Base-by-base conservation (phyloP, 352 stramenopile species). In the Globisporangium nagaii region DNA sequence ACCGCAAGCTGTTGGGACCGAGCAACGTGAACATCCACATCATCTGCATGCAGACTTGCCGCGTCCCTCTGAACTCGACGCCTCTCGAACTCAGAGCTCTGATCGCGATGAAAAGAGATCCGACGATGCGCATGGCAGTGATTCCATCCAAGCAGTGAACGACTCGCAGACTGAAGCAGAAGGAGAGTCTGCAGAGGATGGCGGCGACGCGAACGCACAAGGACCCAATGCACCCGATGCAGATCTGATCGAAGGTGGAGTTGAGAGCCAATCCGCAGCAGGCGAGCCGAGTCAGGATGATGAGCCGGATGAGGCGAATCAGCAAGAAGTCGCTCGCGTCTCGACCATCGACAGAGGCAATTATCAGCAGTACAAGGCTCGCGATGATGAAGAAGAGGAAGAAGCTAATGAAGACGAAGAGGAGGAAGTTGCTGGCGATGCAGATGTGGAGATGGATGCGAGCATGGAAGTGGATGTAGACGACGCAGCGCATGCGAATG, bases 281-380 rank as follows among this genome's bases (percentile, higher is more conserved):
- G 15, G 8, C 10, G 9, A 37, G 50, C 41, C 44, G 53, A 53
- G 54, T 17, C 42, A 28, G 15, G 31, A 58, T 11, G 32, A 62
- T 1, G 53, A 63, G 4, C 27, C 68, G 22, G 37, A 62, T 2
- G 57, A 60, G 5, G n/a, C 53, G 40, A 47, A 50, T 11, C 36
- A 67, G 15, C 37, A 70, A 8, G 52, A 44, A n/a, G 28, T 39
- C 12, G 35, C 43, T 22, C 25, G 62, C 53, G 40, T 19, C 11
- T 80, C 71, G 30, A 86, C 77, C 9, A 72, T 88, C 35, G 75
- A 86, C 24, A 60, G 60, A 39, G 77, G 73, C 37, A 84, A 81
- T 35, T 71, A 79, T 28, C 32, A 48, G 24, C 48, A 81, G 45
- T 81, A 78, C 52, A 77, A 75, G 40, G 15, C 52, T 35, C 49